These are phyloP conservation scores for Eutrema salsugineum DNA, from an alignment of 441 rosid genomes.

Conservation along the genomic window DNA sequence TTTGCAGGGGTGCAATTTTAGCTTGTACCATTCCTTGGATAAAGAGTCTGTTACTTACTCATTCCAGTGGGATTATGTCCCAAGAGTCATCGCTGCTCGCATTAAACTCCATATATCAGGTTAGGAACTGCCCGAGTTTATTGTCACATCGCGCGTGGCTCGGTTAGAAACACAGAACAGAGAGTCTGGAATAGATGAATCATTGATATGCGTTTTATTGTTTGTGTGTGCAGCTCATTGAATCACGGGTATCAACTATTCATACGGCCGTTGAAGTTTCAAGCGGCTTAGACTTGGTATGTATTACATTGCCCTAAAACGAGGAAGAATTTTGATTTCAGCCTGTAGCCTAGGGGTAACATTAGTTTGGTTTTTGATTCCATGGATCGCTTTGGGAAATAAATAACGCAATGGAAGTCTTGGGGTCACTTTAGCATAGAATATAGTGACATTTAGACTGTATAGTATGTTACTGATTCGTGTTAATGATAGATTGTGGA, in stretches of 20 bases:
- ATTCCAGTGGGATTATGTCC: conserved; percentile 81
- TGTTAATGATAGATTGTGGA: conserved; percentile 24
- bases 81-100: conserved; percentile 77
- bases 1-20: conserved; percentile 77
- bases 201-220: background rate
- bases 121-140: conserved; percentile 25
- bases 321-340: conserved; percentile 35
- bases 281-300: conserved; percentile 56
- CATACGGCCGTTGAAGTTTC: conserved; percentile 72
- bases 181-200: background rate
- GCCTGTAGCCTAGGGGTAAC: background rate
- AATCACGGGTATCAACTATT: conserved; percentile 69
- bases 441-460: background rate
- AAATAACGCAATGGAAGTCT: background rate
- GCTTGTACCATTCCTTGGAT: conserved; percentile 92
- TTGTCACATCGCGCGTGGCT: background rate
- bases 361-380: background rate
- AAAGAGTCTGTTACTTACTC: conserved; percentile 72
- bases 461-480: background rate
- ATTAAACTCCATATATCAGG: conserved; percentile 87
- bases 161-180: background rate
- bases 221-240: conserved; percentile 62
- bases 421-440: background rate
- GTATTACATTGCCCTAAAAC: conserved; percentile 26
- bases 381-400: background rate